Base-by-base conservation (phyloP, 2,329 filamentous ascomycete genomes). In the Pezicula radicicola region DNA sequence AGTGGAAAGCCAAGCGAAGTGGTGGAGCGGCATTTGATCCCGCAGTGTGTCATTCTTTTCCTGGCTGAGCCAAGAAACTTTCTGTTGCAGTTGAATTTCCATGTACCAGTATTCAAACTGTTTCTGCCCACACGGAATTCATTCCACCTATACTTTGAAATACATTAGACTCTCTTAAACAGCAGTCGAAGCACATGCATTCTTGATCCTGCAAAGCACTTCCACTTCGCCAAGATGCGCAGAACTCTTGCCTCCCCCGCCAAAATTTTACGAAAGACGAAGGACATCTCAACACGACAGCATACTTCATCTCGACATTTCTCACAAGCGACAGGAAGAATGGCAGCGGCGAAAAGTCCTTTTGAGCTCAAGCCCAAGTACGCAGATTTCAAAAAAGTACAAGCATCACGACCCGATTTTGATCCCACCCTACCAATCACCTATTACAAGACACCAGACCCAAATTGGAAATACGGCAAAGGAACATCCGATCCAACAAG, bases 331-430 rank as follows among this genome's bases (percentile, higher is more conserved):
- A n/a, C 37, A 16, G 15, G 37, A 7, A 13, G 6, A 7, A 18
- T 18, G 37, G 25, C 25, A 25, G 12, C 15, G 8, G 16, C 41
- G 3, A 19, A 44, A 27, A 44, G 21, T n/a, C 41, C 41, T 13
- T 44, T 44, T 15, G 12, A 21, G 9, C 41, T 44, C 21, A 44
- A 44, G 15, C 41, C 41, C 8, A 46, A 46, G 16, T 45, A 49
- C 30, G 71, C 72, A 16, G 74, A 80, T 62, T 81, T 80, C 68
- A 77, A 78, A 62, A 66, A 67, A 41, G 75, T 79, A 41, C 75
- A 80, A 68, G 71, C 70, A 44, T 71, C 69, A 3, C 70, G 77
- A 4, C 73, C 74, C 3, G 62, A 69, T 28, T 80, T 75, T 67
- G 66, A 72, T 46, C 27, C 9, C 10, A 41, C 59, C 1, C 56